phyloP scores from a whole-genome alignment of 352 stramenopile genomes.

The Pythium phragmitis region DNA sequence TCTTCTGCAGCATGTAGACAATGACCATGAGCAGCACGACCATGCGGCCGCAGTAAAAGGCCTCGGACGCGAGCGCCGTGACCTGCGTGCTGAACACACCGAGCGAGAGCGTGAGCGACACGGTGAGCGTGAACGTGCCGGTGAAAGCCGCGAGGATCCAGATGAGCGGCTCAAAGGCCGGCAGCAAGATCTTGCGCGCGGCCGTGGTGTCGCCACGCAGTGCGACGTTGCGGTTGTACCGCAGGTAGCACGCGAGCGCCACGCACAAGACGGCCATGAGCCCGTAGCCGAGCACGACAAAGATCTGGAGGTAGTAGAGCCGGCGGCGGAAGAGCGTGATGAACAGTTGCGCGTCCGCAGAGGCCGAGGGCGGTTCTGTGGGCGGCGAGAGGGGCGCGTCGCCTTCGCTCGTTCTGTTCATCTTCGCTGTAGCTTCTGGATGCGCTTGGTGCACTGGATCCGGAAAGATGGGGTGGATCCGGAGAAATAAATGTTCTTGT shows the following conservation, averaged over 20 bases:
- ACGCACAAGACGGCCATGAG: conserved; percentile 13
- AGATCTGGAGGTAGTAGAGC: conserved; percentile 6
- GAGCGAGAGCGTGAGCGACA: conserved; percentile 30
- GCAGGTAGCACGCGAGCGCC: conserved; percentile 48
- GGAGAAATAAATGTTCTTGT: neutral
- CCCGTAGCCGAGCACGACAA: conserved; percentile 12
- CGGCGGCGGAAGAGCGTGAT: conserved; percentile 7
- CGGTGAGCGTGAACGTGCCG: conserved; percentile 34
- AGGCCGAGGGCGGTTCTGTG: neutral
- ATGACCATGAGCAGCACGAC: conserved; percentile 51
- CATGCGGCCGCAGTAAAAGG: conserved; percentile 49
- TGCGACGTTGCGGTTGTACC: conserved; percentile 54
- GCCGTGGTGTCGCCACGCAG: conserved; percentile 44
- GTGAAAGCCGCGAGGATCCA: conserved; percentile 48
- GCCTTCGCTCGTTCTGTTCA: neutral
- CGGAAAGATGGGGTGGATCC: neutral
- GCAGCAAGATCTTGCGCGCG: conserved; percentile 56
- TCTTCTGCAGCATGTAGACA: conserved; percentile 61
- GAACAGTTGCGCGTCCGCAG: neutral
- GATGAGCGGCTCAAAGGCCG: conserved; percentile 65
- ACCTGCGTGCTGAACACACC: conserved; percentile 25
- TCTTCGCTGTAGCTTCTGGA: no score
- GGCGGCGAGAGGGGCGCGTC: neutral
- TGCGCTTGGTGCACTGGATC: no score
- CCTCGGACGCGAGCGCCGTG: conserved; percentile 25